Base-by-base conservation (phyloP, 2,329 filamentous ascomycete species). In the Cordyceps fumosorosea region DNA sequence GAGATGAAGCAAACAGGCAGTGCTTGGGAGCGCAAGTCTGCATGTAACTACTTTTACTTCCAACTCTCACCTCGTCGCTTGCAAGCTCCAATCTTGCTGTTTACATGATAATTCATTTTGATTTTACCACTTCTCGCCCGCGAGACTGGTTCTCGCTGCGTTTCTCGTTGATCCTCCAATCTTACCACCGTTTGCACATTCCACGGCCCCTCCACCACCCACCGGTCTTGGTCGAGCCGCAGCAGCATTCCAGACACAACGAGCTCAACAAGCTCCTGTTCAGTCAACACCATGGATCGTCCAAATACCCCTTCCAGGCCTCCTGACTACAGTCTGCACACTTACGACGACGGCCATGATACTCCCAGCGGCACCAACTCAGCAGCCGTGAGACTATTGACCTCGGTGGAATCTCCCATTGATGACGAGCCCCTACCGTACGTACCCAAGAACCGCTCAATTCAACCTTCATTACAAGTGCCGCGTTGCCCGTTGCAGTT, bases 301-400 rank as follows among this genome's bases (percentile, higher is more conserved):
- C 77, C 79, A 69, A 79, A 76, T 68, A 79, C 77, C 67, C 80
- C 81, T 51, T 77, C 78, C 40, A 75, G 79, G 66, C 82, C 81
- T 64, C 84, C 84, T 37, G 82, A 84, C 65, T 88, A 87, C 69
- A 77, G 77, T 65, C 76, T 84, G 59, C 81, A 81, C 22, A 73
- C 74, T 59, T 87, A 88, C 69, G 80, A 83, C 68, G 81, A 84
- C 59, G 81, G 84, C 29, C 75, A 81, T 66, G 75, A 78, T 65
- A 80, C 77, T 32, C 77, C 78, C 20, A 76, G 75, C 45, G 76
- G 77, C 63, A 75, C 78, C 62, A 81, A 81, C 69, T 73, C 78
- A 51, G 79, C 84, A 40, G 82, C 80, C 64, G 80, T 88, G 60
- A 80, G 85, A 68, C 75, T 88, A 68, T 75, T 88, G 74, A 87